Evolutionary conservation across 768 basidiomycete species (phyloP).

Genomic region (Agrocybe chaxingu): DNA sequence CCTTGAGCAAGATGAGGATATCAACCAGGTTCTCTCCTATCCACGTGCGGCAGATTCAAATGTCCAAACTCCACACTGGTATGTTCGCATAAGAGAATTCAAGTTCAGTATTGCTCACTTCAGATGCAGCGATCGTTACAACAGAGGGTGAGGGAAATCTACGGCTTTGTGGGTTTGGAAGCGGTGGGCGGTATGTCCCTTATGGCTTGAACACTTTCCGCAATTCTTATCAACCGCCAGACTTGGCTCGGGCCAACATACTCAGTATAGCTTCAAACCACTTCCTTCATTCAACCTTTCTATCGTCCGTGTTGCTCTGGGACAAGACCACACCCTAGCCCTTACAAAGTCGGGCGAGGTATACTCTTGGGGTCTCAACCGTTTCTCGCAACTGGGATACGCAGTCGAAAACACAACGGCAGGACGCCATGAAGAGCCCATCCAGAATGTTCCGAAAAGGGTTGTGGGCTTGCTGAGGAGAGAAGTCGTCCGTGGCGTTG

Average conservation of each 20-base stretch:
- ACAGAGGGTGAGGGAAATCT: constrained; percentile 71
- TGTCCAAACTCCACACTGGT: constrained; percentile 93
- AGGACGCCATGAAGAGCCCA: constrained; percentile 59
- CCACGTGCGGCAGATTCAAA: constrained; percentile 61
- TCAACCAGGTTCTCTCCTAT: constrained; percentile 59
- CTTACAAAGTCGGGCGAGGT: constrained; percentile 81
- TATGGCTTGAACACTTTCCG: background rate
- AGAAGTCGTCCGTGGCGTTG: constrained; percentile 75
- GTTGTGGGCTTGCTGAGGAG: constrained; percentile 74
- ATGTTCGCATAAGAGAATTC: background rate
- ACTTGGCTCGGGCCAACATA: constrained; percentile 73
- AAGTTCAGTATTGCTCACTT: constrained; percentile 21
- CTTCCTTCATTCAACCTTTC: constrained; percentile 53
- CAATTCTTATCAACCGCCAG: constrained; percentile 28
- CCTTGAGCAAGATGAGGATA: constrained; percentile 24
- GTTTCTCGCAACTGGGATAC: constrained; percentile 89
- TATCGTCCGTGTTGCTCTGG: constrained; percentile 72
- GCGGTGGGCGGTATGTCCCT: constrained; percentile 67
- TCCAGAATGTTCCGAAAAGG: constrained; percentile 75
- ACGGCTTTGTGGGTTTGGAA: constrained; percentile 86
- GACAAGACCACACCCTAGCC: constrained; percentile 92
- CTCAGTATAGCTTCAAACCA: constrained; percentile 69
- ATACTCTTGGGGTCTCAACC: constrained; percentile 87
- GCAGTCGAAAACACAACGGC: constrained; percentile 52
- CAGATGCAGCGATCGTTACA: constrained; percentile 53